phyloP scores from a whole-genome alignment of 352 stramenopile genomes.

The Globisporangium paroecandrum region DNA sequence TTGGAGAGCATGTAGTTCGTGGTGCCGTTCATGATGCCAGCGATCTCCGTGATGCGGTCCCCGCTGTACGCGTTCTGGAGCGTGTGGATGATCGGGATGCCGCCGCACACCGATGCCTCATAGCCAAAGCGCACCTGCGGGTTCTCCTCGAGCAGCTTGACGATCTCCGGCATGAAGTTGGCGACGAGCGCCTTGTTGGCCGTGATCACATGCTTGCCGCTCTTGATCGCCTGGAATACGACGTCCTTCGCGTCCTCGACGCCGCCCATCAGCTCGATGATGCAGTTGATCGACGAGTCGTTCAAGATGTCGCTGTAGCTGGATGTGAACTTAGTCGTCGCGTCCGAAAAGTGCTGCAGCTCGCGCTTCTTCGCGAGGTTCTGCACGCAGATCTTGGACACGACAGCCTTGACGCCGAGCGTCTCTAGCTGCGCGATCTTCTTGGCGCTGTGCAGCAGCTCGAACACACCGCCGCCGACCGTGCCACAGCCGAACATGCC shows the following conservation, averaged over 20 bases:
- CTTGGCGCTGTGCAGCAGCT: conserved; percentile 72
- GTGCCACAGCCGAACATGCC: conserved; percentile 88
- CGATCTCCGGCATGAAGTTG: conserved; percentile 91
- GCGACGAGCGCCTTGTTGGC: conserved; percentile 97
- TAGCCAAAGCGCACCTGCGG: conserved; percentile 90
- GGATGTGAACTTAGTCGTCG: conserved; percentile 53
- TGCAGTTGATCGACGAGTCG: conserved; percentile 92
- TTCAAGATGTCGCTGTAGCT: conserved; percentile 87
- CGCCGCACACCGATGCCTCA: conserved; percentile 95
- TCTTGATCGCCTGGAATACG: conserved; percentile 87
- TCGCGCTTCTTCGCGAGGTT: conserved; percentile 74
- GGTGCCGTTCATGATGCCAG: conserved; percentile 97
- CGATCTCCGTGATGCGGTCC: conserved; percentile 91
- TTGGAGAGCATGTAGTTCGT: conserved; percentile 99
- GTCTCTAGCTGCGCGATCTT: conserved; percentile 48
- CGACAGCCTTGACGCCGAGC: conserved; percentile 68
- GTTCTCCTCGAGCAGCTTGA: conserved; percentile 74
- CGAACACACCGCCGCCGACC: conserved; percentile 84
- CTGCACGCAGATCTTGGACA: conserved; percentile 87
- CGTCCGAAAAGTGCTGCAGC: conserved; percentile 47
- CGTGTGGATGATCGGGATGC: conserved; percentile 96
- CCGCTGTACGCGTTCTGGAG: conserved; percentile 91
- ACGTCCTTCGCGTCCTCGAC: conserved; percentile 93
- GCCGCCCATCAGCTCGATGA: conserved; percentile 96
- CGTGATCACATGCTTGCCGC: conserved; percentile 95